Evolutionary conservation across 352 stramenopile genomes (phyloP).

Genomic region (Paralagenidium karlingii): DNA sequence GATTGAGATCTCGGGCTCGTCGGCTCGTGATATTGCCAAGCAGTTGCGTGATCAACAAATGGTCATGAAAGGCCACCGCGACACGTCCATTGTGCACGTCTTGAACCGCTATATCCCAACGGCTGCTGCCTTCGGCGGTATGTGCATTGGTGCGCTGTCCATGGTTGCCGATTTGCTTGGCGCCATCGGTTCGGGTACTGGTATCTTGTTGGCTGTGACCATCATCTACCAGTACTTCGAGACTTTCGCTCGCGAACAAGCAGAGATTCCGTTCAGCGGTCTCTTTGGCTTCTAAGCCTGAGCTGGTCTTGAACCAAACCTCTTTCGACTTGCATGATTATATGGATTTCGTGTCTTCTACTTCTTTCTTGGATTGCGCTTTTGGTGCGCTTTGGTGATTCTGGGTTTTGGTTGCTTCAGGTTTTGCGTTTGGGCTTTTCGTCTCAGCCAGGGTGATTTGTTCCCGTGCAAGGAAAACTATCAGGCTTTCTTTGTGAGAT

Average conservation of each 20-base stretch:
- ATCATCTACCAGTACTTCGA: slow-evolving; percentile 99
- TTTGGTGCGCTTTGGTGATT: not conserved
- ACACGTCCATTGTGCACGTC: slow-evolving; percentile 95
- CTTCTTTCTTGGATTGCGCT: not conserved
- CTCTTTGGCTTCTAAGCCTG: slow-evolving; percentile 77
- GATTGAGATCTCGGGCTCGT: slow-evolving; percentile 99
- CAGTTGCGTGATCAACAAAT: slow-evolving; percentile 98
- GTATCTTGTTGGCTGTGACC: slow-evolving; percentile 97
- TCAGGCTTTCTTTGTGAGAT: slow-evolving; percentile 82
- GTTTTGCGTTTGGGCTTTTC: too few species aligned
- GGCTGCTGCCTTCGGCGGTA: slow-evolving; percentile 97
- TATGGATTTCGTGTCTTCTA: slow-evolving; percentile 24
- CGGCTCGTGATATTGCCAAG: slow-evolving; percentile 95
- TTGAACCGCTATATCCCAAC: slow-evolving; percentile 99
- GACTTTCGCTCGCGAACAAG: slow-evolving; percentile 92
- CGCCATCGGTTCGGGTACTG: slow-evolving; percentile 97
- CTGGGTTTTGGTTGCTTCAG: not conserved
- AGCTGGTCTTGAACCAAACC: slow-evolving; percentile 11
- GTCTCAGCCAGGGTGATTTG: too few species aligned
- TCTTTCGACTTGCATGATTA: slow-evolving; percentile 13
- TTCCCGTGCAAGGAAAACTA: slow-evolving; percentile 81
- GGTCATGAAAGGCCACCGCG: slow-evolving; percentile 98
- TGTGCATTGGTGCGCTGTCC: slow-evolving; percentile 98
- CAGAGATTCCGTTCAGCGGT: slow-evolving; percentile 62
- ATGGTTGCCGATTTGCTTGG: slow-evolving; percentile 98